Evolutionary conservation across 108 stramenopile genomes (phyloP), one percentile per base, ranked within the genome.

Genomic region (Skeletonema marinoi): DNA sequence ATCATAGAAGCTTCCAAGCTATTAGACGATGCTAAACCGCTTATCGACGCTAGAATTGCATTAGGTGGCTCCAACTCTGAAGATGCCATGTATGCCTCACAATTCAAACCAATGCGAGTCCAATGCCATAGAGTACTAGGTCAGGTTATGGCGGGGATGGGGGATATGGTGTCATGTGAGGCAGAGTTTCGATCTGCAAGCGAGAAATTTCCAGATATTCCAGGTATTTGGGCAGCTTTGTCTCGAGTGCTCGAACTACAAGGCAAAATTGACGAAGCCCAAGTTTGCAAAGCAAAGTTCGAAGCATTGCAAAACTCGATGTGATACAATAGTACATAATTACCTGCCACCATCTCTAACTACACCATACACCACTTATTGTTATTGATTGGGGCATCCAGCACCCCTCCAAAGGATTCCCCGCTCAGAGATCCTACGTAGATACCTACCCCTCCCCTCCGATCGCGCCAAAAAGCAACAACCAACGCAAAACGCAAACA

Each of bases 161-260:
- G 78, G 42, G 84, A 89, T 36, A 69, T 89, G 35, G 71, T 75
- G 11, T 25, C 46, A 44, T 82, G 78, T 44, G 88, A 89, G 60
- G 63, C 48, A 29, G 88, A 87, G 42, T 85, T 89, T 51, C 44
- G 82, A 38, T 46, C 38, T 11, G 85, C 86, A 12, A 73, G 75
- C 12, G 77, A 85, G n/a, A 69, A 35, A 0, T 87, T 87, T 59
- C 81, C 84, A 10, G 71, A 83, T 6, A 79, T 83, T 17, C 54
- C 70, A 0, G 65, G 60, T 6, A 73, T 78, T 3, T 89, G 85
- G 86, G 68, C 85, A 59, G 81, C 81, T 68, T 73, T 89, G 8
- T 77, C 65, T 12, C 62, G 86, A 25, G 75, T 89, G 11, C 59
- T 85, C 25, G 86, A 87, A 41, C 39, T 89, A 32, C 87, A 86